Base-by-base conservation (phyloP, 768 basidiomycete species). In the Mycena belliarum region DNA sequence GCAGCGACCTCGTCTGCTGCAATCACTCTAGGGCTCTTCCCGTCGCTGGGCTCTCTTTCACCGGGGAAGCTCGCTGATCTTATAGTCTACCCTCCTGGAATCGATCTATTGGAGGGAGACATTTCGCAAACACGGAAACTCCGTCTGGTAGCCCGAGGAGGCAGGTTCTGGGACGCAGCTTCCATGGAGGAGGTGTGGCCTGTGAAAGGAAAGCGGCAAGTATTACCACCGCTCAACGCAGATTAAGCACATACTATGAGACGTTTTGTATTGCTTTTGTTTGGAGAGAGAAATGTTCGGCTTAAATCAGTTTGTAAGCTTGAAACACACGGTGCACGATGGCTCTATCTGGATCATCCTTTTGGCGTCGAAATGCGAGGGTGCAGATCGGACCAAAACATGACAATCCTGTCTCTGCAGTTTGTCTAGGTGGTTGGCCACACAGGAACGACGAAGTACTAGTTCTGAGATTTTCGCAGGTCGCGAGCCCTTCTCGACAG, bases 31-130 rank as follows among this genome's bases (percentile, higher is more conserved):
- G 88, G 88, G 40, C 75, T 91, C 28, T 78, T 79, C 60, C 60
- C 73, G 28, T 84, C 88, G 3, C 67, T 91, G 7, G 89, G 89
- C 16, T 41, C 86, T 0, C 75, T 90, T 14, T 78, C 82, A 5
- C 70, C 66, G 7, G 87, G 86, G 24, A 89, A 90, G 68, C 80
- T 91, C 6, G 89, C 88, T 1, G 89, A 91, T 66, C 80, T 88
- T 49, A 66, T 90, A 37, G 68, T 91, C 37, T 91, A 87, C 65
- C 85, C 84, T 4, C 77, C 80, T 6, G 83, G 75, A 4, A 75
- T 87, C 29, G 76, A 89, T 66, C 71, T 91, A 16, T 69, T 90
- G 14, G 66, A 76, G 9, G 85, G 73, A 33, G 77, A 81, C 45
- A 82, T 87, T 46, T 70, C 67, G 10, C 70, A 73, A 54, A 84